Evolutionary conservation across 257 asterid genomes (phyloP), one percentile per base, ranked within the genome.

Genomic region (Prunella vulgaris): DNA sequence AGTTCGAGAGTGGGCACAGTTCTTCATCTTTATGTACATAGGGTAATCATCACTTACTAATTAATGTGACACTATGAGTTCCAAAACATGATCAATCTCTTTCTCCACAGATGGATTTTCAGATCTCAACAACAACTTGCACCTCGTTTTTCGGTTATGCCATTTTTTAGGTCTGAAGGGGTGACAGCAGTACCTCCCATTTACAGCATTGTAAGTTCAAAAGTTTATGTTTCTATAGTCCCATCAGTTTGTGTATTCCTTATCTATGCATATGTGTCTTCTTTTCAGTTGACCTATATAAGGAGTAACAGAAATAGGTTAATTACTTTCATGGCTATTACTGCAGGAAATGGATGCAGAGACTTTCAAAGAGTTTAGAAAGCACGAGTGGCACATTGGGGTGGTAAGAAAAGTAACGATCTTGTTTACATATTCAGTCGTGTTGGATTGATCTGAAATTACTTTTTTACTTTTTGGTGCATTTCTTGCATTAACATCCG

Each of bases 301-400:
- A 2, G 8, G 12, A 35, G 42, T 8, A 35, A 7, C 0, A 35
- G 42, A 35, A 9, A 35, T 35, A 40, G 27, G 27, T 17, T 20
- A 17, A 20, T 37, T 17, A 18, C 15, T 38, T 37, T 58, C 40
- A 6, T 48, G 49, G 24, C 42, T 56, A 42, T 42, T 48, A 33
- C 54, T 77, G 76, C 86, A 92, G 98, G 96, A 89, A 81, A 84
- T 92, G 95, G 94, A 89, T 85, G 94, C 96, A 8, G 81, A 85
- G 72, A 83, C 83, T 5, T 92, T 87, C 69, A 86, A 73, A 48
- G 95, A 81, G 37, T 86, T 92, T 20, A 81, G 79, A 57, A 80
- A 84, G 60, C 92, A 80, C 17, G 92, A 84, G 51, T 89, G 97
- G 98, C 95, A 89, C 64, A 92, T 92, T 67, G 98, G 96, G 1